phyloP scores from a whole-genome alignment of 768 basidiomycete species.

The Pisolithus tinctorius region DNA sequence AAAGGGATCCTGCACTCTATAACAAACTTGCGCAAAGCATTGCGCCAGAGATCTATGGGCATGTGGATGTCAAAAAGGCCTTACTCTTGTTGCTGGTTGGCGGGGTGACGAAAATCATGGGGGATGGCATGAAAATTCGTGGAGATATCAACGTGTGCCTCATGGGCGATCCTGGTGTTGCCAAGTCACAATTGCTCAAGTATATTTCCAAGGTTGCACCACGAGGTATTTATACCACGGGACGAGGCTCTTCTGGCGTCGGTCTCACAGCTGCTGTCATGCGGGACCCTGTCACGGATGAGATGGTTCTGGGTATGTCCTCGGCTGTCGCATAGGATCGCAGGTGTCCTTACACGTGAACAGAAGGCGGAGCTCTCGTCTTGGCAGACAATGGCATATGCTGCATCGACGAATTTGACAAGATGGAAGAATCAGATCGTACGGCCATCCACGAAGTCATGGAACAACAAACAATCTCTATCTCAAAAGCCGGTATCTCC shows the following conservation, averaged over 20 bases:
- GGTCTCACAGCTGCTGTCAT: conserved; percentile 99
- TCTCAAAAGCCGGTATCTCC: conserved; percentile 98
- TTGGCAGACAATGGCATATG: conserved; percentile 99
- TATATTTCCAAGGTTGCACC: conserved; percentile 99
- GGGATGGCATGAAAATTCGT: conserved; percentile 98
- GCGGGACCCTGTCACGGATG: conserved; percentile 98
- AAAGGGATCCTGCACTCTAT: conserved; percentile 75
- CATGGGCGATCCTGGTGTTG: conserved; percentile 99
- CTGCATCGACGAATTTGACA: conserved; percentile 99
- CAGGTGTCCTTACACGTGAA: conserved; percentile 8
- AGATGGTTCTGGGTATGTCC: conserved; percentile 91
- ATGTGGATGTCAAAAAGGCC: conserved; percentile 96
- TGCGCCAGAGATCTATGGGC: conserved; percentile 98
- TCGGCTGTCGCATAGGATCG: background rate
- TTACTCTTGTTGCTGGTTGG: conserved; percentile 88
- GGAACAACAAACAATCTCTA: conserved; percentile 99
- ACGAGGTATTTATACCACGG: conserved; percentile 95
- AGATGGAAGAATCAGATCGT: conserved; percentile 97
- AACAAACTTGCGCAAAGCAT: conserved; percentile 86
- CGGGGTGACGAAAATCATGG: conserved; percentile 91
- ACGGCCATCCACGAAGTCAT: conserved; percentile 99
- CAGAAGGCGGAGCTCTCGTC: conserved; percentile 99
- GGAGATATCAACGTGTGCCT: conserved; percentile 96
- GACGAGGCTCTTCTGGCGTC: conserved; percentile 96
- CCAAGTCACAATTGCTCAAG: conserved; percentile 94